Conservation (phyloP, 495 filamentous ascomycete genomes). For the Lepidopterella palustris region DNA sequence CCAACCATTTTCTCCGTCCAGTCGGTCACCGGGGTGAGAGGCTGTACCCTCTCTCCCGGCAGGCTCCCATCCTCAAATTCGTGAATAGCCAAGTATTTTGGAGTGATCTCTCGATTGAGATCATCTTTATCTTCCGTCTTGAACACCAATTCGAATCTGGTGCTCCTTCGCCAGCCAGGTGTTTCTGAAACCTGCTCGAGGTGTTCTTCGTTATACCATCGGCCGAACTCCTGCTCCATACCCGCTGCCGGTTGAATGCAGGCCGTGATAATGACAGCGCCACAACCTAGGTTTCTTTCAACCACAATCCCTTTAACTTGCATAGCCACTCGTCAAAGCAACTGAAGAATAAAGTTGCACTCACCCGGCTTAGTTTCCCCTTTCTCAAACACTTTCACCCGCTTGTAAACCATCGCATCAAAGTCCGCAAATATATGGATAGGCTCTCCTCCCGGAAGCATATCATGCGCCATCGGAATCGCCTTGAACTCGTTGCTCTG, state of each 20-base stretch:
- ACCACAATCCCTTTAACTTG: neutral
- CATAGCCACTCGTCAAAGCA: too few species aligned
- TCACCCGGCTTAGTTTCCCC: slow-evolving; percentile 7
- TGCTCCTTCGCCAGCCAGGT: slow-evolving; percentile 19
- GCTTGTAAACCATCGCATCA: slow-evolving; percentile 26
- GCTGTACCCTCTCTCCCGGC: slow-evolving; percentile 4
- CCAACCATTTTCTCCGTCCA: slow-evolving; percentile 1
- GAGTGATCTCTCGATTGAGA: slow-evolving; percentile 4
- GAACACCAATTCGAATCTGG: slow-evolving; percentile 20
- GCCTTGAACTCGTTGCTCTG: slow-evolving; percentile 23
- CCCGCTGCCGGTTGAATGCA: slow-evolving; percentile 18
- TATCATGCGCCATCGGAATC: slow-evolving; percentile 15
- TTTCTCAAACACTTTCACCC: slow-evolving; percentile 15
- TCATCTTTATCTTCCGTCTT: slow-evolving; percentile 15
- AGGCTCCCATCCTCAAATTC: slow-evolving; percentile 19
- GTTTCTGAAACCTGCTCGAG: slow-evolving; percentile 16
- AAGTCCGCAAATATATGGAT: slow-evolving; percentile 27
- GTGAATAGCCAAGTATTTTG: slow-evolving; percentile 18
- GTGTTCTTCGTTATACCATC: slow-evolving; percentile 24
- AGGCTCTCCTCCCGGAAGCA: slow-evolving; percentile 16
- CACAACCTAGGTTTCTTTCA: neutral
- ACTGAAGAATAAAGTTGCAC: neutral
- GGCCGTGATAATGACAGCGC: slow-evolving; percentile 19
- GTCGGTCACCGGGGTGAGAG: neutral
- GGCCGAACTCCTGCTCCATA: slow-evolving; percentile 19